Percentiles rank a stretch among this genome's conserved stretches.
Conservation (phyloP, 805 yeast genomes). For the Kodamaea sagamina region DNA sequence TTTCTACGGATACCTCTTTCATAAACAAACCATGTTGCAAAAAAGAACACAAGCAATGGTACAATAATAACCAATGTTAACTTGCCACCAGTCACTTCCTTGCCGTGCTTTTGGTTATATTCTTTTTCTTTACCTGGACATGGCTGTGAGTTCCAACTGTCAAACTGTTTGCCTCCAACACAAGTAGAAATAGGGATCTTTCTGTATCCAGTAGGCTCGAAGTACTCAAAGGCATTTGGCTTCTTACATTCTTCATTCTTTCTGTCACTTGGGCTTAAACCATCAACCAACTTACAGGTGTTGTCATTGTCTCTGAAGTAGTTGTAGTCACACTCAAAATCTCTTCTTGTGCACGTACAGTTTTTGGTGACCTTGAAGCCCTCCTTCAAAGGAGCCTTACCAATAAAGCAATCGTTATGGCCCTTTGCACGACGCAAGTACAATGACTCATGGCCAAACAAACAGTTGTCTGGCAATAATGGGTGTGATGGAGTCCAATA, state of each 20-base stretch:
- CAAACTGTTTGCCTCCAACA: slow-evolving; percentile 74
- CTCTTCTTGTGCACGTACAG: slow-evolving; percentile 84
- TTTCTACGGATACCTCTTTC: slow-evolving; percentile 78
- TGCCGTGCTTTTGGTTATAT: slow-evolving; percentile 53
- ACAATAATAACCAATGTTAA: slow-evolving; percentile 54
- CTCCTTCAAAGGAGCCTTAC: slow-evolving; percentile 55
- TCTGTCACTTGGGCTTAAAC: slow-evolving; percentile 67
- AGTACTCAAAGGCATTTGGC: slow-evolving; percentile 63
- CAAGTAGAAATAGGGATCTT: slow-evolving; percentile 84
- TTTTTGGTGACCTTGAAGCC: slow-evolving; percentile 60
- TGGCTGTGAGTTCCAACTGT: slow-evolving; percentile 61
- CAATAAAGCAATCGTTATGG: slow-evolving; percentile 67
- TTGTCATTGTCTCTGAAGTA: slow-evolving; percentile 71
- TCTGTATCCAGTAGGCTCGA: slow-evolving; percentile 91
- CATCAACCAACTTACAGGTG: slow-evolving; percentile 81
- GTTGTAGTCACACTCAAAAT: slow-evolving; percentile 93
- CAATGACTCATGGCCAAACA: slow-evolving; percentile 45
- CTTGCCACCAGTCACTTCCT: slow-evolving; percentile 56
- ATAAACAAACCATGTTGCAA: slow-evolving; percentile 68
- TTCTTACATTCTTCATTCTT: slow-evolving; percentile 57
- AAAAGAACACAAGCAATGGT: slow-evolving; percentile 56
- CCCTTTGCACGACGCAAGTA: slow-evolving; percentile 46
- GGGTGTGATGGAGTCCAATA: slow-evolving; percentile 47
- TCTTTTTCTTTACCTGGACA: slow-evolving; percentile 87
- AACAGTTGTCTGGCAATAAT: slow-evolving; percentile 35